Evolutionary conservation across 306 rosid species (phyloP).

Genomic region (Gillenia trifoliata): DNA sequence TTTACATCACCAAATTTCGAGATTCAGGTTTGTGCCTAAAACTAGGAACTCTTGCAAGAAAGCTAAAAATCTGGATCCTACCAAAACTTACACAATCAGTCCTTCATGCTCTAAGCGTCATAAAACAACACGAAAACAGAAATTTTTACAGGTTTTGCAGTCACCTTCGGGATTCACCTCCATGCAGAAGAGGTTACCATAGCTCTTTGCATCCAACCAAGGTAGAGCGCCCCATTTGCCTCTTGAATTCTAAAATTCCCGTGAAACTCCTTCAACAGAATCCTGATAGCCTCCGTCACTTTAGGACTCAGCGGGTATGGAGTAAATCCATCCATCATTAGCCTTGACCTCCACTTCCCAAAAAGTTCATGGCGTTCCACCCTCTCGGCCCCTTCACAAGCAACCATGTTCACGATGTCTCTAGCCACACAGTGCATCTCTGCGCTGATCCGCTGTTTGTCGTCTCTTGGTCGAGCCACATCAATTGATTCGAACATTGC

Average conservation of each 20-base stretch:
- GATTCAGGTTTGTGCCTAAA: slow-evolving; percentile 16
- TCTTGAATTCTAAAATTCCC: slow-evolving; percentile 46
- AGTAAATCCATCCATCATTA: slow-evolving; percentile 72
- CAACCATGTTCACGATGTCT: slow-evolving; percentile 90
- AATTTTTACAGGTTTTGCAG: slow-evolving; percentile 20
- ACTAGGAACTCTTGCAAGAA: slow-evolving; percentile 10
- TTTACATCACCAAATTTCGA: slow-evolving; percentile 29
- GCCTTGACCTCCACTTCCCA: slow-evolving; percentile 78
- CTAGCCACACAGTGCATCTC: slow-evolving; percentile 91
- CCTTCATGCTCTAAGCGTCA: slow-evolving; percentile 18
- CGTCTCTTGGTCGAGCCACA: slow-evolving; percentile 41
- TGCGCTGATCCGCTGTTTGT: slow-evolving; percentile 63
- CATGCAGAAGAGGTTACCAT: slow-evolving; percentile 77
- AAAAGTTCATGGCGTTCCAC: slow-evolving; percentile 85
- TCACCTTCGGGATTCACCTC: slow-evolving; percentile 31
- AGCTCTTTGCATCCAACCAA: slow-evolving; percentile 62
- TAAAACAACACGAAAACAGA: neutral
- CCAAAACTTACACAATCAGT: slow-evolving; percentile 22
- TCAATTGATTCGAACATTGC: slow-evolving; percentile 93
- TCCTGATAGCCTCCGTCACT: slow-evolving; percentile 27
- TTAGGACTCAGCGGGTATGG: slow-evolving; percentile 52
- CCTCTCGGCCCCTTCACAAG: slow-evolving; percentile 82
- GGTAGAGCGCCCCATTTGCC: slow-evolving; percentile 52
- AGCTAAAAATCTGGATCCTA: slow-evolving; percentile 21
- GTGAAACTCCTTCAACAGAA: slow-evolving; percentile 44